phyloP scores from a whole-genome alignment of 257 asterid species.

The Rubia yunnanensis region DNA sequence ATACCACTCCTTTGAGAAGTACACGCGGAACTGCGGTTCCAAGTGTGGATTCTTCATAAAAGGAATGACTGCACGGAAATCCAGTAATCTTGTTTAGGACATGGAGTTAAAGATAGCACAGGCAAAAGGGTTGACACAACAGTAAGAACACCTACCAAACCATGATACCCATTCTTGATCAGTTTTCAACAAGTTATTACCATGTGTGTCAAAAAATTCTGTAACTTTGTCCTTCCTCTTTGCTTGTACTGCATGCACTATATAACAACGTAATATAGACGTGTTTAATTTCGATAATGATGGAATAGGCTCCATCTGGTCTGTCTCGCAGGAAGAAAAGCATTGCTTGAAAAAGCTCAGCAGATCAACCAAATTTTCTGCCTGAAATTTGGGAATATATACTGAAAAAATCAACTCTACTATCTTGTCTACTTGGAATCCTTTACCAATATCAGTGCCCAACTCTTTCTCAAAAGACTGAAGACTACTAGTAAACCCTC shows the following conservation, averaged over 20 bases:
- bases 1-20: slow-evolving; percentile 84
- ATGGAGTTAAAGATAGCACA: background rate
- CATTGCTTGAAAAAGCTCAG: slow-evolving; percentile 61
- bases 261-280: slow-evolving; percentile 65
- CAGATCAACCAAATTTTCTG: slow-evolving; percentile 55
- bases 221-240: slow-evolving; percentile 63
- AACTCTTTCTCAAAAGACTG: slow-evolving; percentile 76
- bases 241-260: slow-evolving; percentile 57
- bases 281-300: slow-evolving; percentile 47
- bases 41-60: slow-evolving; percentile 72
- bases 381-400: slow-evolving; percentile 72
- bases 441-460: slow-evolving; percentile 74
- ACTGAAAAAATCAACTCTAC: slow-evolving; percentile 68
- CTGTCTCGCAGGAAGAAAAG: slow-evolving; percentile 49
- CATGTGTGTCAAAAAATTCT: slow-evolving; percentile 59
- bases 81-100: slow-evolving; percentile 1
- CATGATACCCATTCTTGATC: slow-evolving; percentile 78
- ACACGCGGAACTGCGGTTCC: slow-evolving; percentile 75
- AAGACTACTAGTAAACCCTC: slow-evolving; percentile 80
- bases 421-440: slow-evolving; percentile 78
- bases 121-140: background rate
- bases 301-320: slow-evolving; percentile 26
- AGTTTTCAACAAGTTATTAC: slow-evolving; percentile 56
- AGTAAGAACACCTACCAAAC: slow-evolving; percentile 54
- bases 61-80: slow-evolving; percentile 58